Evolutionary conservation across 2,329 filamentous ascomycete species (phyloP).

Genomic region (Ceratocystis alfenasii): DNA sequence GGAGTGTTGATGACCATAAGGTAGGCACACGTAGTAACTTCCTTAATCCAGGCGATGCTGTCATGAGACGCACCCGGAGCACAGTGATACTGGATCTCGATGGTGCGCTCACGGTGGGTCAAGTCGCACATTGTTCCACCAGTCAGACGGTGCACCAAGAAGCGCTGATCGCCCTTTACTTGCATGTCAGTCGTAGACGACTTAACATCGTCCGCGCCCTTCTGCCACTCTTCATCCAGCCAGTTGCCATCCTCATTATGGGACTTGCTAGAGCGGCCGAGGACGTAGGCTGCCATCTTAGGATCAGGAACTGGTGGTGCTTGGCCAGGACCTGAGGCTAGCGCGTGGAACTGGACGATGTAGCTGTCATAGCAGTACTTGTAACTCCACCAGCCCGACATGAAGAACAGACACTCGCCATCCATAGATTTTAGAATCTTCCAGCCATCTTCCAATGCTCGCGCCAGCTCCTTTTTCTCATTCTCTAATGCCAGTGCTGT

Average conservation of each 20-base stretch:
- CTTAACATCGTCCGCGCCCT: constrained; percentile 18
- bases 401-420: constrained; percentile 65
- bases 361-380: constrained; percentile 83
- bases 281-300: constrained; percentile 59
- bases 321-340: constrained; percentile 53
- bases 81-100: constrained; percentile 74
- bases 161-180: constrained; percentile 70
- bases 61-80: constrained; percentile 60
- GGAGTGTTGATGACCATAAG: constrained; percentile 88
- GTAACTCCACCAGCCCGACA: constrained; percentile 92
- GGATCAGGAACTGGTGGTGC: constrained; percentile 69
- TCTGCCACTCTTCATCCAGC: constrained; percentile 27
- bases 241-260: constrained; percentile 25
- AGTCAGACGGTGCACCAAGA: constrained; percentile 69
- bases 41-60: constrained; percentile 84
- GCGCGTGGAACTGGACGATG: constrained; percentile 80
- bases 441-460: constrained; percentile 66
- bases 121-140: constrained; percentile 77
- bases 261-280: constrained; percentile 42
- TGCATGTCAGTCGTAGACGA: constrained; percentile 45
- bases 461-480: constrained; percentile 65
- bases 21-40: constrained; percentile 81
- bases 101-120: constrained; percentile 66
- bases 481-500: constrained; percentile 57
- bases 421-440: constrained; percentile 69